These are phyloP conservation scores for Calocera cornea DNA, from an alignment of 768 basidiomycete genomes.

Conservation along the genomic window DNA sequence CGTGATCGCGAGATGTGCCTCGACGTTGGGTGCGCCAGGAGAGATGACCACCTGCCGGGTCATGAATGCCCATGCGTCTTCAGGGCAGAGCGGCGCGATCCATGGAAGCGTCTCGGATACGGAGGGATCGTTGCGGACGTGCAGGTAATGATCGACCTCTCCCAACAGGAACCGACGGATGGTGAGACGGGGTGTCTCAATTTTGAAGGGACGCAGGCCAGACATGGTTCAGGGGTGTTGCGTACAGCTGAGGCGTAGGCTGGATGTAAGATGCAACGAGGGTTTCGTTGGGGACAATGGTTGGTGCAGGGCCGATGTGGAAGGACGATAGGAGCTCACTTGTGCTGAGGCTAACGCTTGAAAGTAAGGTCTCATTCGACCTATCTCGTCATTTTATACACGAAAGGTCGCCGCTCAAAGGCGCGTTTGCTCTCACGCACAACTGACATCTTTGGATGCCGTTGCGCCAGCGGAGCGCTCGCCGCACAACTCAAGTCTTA, in stretches of 20 bases:
- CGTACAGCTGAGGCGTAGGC: not conserved
- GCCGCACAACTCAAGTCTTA: not conserved
- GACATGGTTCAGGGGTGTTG: not conserved
- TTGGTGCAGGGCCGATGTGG: too few species aligned
- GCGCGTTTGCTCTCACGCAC: not conserved
- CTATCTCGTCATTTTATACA: not conserved
- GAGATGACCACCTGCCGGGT: not conserved
- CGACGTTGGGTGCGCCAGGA: not conserved
- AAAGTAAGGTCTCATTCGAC: too few species aligned
- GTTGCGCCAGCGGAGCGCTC: not conserved
- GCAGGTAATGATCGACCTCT: slow-evolving; percentile 9
- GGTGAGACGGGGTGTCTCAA: not conserved
- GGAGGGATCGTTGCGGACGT: slow-evolving; percentile 23
- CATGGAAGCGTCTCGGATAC: slow-evolving; percentile 22
- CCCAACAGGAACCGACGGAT: slow-evolving; percentile 1
- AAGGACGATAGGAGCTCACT: too few species aligned
- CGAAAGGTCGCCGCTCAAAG: not conserved
- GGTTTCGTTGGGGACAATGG: too few species aligned
- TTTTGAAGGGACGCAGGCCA: not conserved
- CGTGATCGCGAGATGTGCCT: not conserved
- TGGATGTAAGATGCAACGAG: too few species aligned
- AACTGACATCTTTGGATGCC: not conserved
- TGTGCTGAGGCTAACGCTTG: too few species aligned
- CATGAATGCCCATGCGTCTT: slow-evolving; percentile 1
- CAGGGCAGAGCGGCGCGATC: slow-evolving; percentile 14